Evolutionary conservation across 768 basidiomycete genomes (phyloP).

Genomic region (Mycena rosella): DNA sequence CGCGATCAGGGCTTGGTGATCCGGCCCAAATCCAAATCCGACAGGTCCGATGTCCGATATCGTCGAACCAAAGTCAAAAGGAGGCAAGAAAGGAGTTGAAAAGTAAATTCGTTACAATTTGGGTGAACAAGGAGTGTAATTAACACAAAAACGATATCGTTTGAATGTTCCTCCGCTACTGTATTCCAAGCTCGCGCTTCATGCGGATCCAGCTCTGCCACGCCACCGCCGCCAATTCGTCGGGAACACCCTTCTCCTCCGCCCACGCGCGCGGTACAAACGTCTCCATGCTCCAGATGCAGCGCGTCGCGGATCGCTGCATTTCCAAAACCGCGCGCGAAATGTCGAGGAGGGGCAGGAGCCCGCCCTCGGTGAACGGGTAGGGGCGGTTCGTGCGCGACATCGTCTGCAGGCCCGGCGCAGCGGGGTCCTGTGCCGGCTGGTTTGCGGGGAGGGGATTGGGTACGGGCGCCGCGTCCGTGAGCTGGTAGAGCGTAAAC

Average conservation of each 20-base stretch:
- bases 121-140: too few species aligned
- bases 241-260: slow-evolving; percentile 1
- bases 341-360: slow-evolving; percentile 12
- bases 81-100: too few species aligned
- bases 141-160: too few species aligned
- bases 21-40: too few species aligned
- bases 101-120: too few species aligned
- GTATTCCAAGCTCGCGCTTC: not conserved
- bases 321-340: slow-evolving; percentile 15
- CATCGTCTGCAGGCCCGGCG: slow-evolving; percentile 19
- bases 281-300: slow-evolving; percentile 20
- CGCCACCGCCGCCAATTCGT: slow-evolving; percentile 4
- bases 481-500: slow-evolving; percentile 24
- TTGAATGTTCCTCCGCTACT: not conserved
- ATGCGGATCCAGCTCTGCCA: slow-evolving; percentile 17
- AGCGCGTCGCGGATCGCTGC: not conserved
- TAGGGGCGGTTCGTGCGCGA: slow-evolving; percentile 21
- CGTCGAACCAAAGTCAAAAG: too few species aligned
- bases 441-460: slow-evolving; percentile 11
- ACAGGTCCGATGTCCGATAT: too few species aligned
- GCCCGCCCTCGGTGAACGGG: slow-evolving; percentile 15
- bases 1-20: not conserved
- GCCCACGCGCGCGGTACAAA: slow-evolving; percentile 17
- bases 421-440: slow-evolving; percentile 8
- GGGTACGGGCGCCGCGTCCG: slow-evolving; percentile 12